Base-by-base conservation (phyloP, 768 basidiomycete species). In the Podaxis mareebaensis region DNA sequence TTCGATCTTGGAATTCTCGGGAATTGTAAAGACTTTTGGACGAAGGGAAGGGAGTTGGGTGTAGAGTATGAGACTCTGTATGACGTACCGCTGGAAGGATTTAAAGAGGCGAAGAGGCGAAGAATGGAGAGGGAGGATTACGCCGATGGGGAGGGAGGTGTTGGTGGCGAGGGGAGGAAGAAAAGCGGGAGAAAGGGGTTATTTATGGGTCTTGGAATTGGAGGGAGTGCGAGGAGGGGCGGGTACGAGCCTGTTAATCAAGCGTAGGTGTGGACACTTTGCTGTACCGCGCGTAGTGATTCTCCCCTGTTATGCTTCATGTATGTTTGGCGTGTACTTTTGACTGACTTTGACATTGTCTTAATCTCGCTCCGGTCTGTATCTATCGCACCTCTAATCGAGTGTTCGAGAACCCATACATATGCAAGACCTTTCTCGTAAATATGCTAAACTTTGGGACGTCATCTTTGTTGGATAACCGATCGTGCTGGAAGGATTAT, bases 11-110 rank as follows among this genome's bases (percentile, higher is more conserved):
- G 96, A 2, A 52, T 90, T 15, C 76, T 84, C 20, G 79, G 81
- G 61, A 96, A 96, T 72, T 96, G 94, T 74, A 86, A 84, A 69
- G 96, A 99, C 78, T 99, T 99, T 75, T 99, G 96, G 96, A 86
- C 87, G 54, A 84, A 84, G 61, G 93, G 95, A 24, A 81, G 81
- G 64, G 92, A 93, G 74, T 77, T 96, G 26, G 93, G 93, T 2
- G 92, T 99, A 52, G 90, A 96, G 73, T 99, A 97, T 76, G 92
- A 93, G 59, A 79, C 81, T 67, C 73, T 97, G 73, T 96, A 96
- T 76, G 93, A 95, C 75, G 86, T 99, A 26, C 95, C 96, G 4
- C 66, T 79, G 2, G 95, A 95, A 71, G 95, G 95, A 12, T 94
- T 95, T 72, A 74, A 76, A 58, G 91, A 92, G 74, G 91, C 88